Percentiles rank a stretch among this genome's conserved stretches.
These are phyloP conservation scores for Lachancea meyersii DNA, from an alignment of 805 yeast genomes.

Conservation along the genomic window DNA sequence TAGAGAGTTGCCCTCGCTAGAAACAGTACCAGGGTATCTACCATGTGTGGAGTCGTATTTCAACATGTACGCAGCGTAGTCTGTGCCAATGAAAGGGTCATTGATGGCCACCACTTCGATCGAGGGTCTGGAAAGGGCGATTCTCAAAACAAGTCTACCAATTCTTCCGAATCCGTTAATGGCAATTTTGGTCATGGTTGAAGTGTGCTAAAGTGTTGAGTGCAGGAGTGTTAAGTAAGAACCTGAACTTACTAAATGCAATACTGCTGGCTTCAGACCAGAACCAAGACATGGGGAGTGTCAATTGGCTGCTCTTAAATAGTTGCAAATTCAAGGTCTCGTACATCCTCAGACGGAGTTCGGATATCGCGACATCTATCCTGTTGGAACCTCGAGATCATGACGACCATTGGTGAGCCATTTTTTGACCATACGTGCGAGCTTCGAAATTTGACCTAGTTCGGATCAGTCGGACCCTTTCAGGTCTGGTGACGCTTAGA, in stretches of 20 bases:
- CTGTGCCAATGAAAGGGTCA: slow-evolving; percentile 63
- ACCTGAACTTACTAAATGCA: not conserved
- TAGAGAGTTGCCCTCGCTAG: slow-evolving; percentile 45
- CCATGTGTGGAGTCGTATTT: slow-evolving; percentile 72
- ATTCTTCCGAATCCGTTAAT: slow-evolving; percentile 72
- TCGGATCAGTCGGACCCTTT: too few species aligned
- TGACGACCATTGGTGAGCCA: too few species aligned
- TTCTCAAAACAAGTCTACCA: slow-evolving; percentile 63
- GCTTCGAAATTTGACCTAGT: too few species aligned
- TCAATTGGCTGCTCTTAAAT: too few species aligned
- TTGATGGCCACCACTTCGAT: slow-evolving; percentile 60
- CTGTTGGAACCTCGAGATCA: too few species aligned
- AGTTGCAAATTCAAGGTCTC: too few species aligned
- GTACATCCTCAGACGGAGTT: too few species aligned
- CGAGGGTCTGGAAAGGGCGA: slow-evolving; percentile 47
- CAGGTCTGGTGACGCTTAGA: too few species aligned
- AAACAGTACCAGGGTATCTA: slow-evolving; percentile 52
- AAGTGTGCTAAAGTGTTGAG: not conserved
- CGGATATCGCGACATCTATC: too few species aligned
- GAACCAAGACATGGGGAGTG: too few species aligned
- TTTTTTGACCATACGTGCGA: too few species aligned
- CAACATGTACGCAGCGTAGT: slow-evolving; percentile 69
- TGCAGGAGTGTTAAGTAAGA: not conserved
- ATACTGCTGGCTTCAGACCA: not conserved
- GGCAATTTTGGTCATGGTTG: slow-evolving; percentile 41